Conservation (phyloP, 2,329 filamentous ascomycete genomes). For the Apiospora rasikravindrae region DNA sequence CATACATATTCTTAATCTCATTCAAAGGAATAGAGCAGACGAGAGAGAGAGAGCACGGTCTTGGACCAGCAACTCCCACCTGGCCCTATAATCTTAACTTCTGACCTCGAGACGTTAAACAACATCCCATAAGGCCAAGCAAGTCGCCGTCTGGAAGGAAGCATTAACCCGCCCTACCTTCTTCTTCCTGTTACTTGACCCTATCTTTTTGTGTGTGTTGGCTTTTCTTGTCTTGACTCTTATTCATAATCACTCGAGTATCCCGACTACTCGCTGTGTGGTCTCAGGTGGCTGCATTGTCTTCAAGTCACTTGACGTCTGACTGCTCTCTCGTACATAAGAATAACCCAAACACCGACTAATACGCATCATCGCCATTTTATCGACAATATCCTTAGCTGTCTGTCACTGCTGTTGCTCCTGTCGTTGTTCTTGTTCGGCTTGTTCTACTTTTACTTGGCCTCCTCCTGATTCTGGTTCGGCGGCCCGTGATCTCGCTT, state of each 20-base stretch:
- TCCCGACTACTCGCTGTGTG: constrained; percentile 3
- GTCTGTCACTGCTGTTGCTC: neutral
- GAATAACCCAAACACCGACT: constrained; percentile 3
- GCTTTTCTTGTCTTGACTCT: neutral
- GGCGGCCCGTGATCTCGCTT: constrained; percentile 13
- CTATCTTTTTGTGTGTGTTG: constrained; percentile 1
- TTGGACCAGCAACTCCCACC: constrained; percentile 4
- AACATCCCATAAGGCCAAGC: constrained; percentile 9
- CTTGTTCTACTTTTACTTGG: constrained; percentile 8
- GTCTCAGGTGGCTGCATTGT: constrained; percentile 15
- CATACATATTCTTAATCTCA: constrained; percentile 14
- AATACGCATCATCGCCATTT: neutral
- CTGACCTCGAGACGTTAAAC: constrained; percentile 19
- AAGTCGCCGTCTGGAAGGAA: constrained; percentile 12
- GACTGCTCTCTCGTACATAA: constrained; percentile 12
- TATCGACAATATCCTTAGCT: neutral
- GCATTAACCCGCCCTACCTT: constrained; percentile 19
- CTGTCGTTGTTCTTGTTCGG: neutral
- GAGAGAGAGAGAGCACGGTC: constrained; percentile 14
- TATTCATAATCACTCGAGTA: constrained; percentile 12
- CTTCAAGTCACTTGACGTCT: constrained; percentile 12
- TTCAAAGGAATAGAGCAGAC: constrained; percentile 18
- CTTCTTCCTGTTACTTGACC: neutral
- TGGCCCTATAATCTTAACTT: constrained; percentile 19
- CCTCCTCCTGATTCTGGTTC: neutral